A percentile compares a stretch with the other conserved stretches of the same genome.
phyloP scores from a whole-genome alignment of 371 early-diverging fungal species.

The Umbelopsis sp. region DNA sequence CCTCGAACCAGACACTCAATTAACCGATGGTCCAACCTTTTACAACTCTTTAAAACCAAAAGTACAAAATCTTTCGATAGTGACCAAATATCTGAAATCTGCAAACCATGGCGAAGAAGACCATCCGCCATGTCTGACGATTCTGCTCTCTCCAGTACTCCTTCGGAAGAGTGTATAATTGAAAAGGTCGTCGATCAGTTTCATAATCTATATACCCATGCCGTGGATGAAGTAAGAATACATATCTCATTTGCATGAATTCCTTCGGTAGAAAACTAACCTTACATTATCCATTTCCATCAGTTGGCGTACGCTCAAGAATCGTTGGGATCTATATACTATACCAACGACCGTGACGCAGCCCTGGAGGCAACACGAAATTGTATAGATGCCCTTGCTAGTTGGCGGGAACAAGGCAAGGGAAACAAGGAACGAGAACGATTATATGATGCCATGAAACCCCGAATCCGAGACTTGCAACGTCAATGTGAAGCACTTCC shows the following conservation, averaged over 20 bases:
- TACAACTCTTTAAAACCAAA: slow-evolving; percentile 4
- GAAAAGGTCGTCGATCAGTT: background rate
- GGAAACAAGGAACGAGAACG: background rate
- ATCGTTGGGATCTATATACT: slow-evolving; percentile 5
- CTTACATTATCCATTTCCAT: background rate
- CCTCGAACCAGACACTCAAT: background rate
- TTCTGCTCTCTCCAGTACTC: background rate
- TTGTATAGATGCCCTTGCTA: slow-evolving; percentile 10
- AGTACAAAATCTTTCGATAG: background rate
- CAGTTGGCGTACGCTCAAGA: slow-evolving; percentile 14
- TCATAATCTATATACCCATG: slow-evolving; percentile 1
- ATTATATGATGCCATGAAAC: slow-evolving; percentile 14
- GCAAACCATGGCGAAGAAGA: background rate
- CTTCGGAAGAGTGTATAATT: background rate
- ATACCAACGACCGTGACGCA: slow-evolving; percentile 17
- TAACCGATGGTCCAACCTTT: slow-evolving; percentile 1
- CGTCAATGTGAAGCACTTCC: slow-evolving; percentile 14
- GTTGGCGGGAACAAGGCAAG: slow-evolving; percentile 13
- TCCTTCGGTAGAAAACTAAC: background rate
- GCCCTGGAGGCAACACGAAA: slow-evolving; percentile 18
- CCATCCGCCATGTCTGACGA: slow-evolving; percentile 10
- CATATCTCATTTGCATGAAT: background rate
- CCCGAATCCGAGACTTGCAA: slow-evolving; percentile 2
- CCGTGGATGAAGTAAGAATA: slow-evolving; percentile 6
- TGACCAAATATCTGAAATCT: background rate